A percentile compares a stretch with the other conserved stretches of the same genome.
These are phyloP conservation scores for Secale cereale DNA, from an alignment of 176 grass and related monocot genomes.

Conservation along the genomic window DNA sequence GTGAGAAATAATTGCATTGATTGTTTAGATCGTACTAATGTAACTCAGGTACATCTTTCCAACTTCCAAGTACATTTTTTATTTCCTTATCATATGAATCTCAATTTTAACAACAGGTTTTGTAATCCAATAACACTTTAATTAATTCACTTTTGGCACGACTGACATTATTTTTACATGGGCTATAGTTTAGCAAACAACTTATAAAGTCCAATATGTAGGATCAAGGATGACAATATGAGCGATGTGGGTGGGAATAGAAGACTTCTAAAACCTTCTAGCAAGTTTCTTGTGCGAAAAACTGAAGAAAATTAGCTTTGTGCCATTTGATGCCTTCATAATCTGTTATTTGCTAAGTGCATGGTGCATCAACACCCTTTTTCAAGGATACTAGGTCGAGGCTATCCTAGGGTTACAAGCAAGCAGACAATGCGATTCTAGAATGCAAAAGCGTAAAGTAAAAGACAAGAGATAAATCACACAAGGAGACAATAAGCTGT, in stretches of 20 bases:
- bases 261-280: not conserved
- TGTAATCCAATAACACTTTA: not conserved
- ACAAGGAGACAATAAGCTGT: not conserved
- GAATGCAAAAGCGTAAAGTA: not conserved
- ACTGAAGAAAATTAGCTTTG: not conserved
- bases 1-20: constrained; percentile 93
- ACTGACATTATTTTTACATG: not conserved
- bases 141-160: constrained; percentile 12
- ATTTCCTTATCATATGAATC: not conserved
- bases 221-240: not conserved
- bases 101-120: constrained; percentile 5
- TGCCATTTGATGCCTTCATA: not conserved
- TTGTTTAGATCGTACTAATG: constrained; percentile 99
- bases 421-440: not conserved
- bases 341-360: not conserved
- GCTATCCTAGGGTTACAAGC: not conserved
- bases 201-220: not conserved
- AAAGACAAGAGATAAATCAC: not conserved
- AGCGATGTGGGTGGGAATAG: not conserved
- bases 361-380: not conserved
- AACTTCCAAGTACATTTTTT: constrained; percentile 26
- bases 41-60: constrained; percentile 78
- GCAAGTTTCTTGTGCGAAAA: not conserved
- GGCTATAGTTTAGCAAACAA: not conserved
- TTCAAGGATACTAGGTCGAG: not conserved